These are phyloP conservation scores for Saturnispora quitensis DNA, from an alignment of 805 yeast species.

Conservation along the genomic window DNA sequence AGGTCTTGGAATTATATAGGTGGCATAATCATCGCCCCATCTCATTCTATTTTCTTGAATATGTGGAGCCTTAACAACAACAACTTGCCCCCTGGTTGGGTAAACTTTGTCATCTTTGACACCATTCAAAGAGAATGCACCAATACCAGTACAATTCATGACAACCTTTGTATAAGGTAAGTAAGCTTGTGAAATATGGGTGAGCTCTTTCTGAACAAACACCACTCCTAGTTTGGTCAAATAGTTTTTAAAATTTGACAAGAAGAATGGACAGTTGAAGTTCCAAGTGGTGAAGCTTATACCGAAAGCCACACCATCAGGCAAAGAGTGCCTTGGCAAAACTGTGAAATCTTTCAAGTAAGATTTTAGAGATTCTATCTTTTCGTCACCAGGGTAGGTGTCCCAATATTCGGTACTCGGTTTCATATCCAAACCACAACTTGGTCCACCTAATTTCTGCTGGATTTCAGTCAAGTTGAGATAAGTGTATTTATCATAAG, in stretches of 20 bases:
- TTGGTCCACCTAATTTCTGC: conserved; percentile 39
- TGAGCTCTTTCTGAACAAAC: conserved; percentile 37
- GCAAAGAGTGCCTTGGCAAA: conserved; percentile 33
- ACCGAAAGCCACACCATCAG: conserved; percentile 48
- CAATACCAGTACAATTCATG: conserved; percentile 73
- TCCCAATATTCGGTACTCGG: conserved; percentile 59
- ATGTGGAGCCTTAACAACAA: conserved; percentile 63
- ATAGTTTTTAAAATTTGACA: conserved; percentile 37
- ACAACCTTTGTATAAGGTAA: conserved; percentile 34
- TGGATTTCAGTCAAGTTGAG: conserved; percentile 36
- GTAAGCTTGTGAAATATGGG: conserved; percentile 51
- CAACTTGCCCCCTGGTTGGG: conserved; percentile 77
- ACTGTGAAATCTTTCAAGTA: conserved; percentile 41
- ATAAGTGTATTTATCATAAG: conserved; percentile 51
- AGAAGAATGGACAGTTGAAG: conserved; percentile 61
- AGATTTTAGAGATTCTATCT: conserved; percentile 37
- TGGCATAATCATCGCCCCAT: conserved; percentile 55
- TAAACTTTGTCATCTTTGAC: conserved; percentile 52
- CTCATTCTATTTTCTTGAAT: conserved; percentile 47
- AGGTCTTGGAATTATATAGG: conserved; percentile 69
- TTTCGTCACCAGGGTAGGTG: conserved; percentile 34
- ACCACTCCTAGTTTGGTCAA: conserved; percentile 41
- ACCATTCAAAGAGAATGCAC: conserved; percentile 56
- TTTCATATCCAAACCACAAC: conserved; percentile 43
- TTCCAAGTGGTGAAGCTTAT: conserved; percentile 52